Conservation (phyloP, 1,284 basidiomycete species). For the Sporisorium iseilematis-ciliati region DNA sequence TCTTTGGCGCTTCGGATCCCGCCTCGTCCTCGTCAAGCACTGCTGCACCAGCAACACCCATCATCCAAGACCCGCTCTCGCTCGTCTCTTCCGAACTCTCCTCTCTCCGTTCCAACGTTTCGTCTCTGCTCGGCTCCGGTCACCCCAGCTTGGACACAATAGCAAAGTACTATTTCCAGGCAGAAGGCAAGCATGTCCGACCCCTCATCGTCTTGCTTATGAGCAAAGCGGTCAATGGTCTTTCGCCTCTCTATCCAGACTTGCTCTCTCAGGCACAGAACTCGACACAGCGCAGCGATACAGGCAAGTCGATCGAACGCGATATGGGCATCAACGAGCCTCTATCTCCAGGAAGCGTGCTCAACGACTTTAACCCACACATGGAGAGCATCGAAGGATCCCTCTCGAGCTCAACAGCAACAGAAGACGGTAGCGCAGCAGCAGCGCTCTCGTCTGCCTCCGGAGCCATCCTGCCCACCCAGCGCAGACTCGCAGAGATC, state of each 20-base stretch:
- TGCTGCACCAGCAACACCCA: slow-evolving; percentile 19
- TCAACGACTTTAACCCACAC: slow-evolving; percentile 85
- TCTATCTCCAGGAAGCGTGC: slow-evolving; percentile 78
- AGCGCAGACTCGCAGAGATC: slow-evolving; percentile 92
- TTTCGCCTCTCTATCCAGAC: slow-evolving; percentile 72
- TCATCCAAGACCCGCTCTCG: slow-evolving; percentile 59
- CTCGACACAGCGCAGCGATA: slow-evolving; percentile 63
- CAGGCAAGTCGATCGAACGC: slow-evolving; percentile 56
- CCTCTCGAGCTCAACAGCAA: background rate
- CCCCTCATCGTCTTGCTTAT: slow-evolving; percentile 92
- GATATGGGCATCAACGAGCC: slow-evolving; percentile 75
- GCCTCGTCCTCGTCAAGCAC: slow-evolving; percentile 6
- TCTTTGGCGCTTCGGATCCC: slow-evolving; percentile 35
- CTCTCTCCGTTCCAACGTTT: slow-evolving; percentile 80
- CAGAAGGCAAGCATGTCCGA: slow-evolving; percentile 81
- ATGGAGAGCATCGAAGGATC: slow-evolving; percentile 51
- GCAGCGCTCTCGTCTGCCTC: slow-evolving; percentile 24
- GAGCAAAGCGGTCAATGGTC: slow-evolving; percentile 89
- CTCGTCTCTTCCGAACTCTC: slow-evolving; percentile 74
- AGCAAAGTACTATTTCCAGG: slow-evolving; percentile 91
- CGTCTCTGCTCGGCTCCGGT: slow-evolving; percentile 85
- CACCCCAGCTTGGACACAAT: slow-evolving; percentile 88
- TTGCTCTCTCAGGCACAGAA: slow-evolving; percentile 69
- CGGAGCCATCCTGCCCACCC: slow-evolving; percentile 78
- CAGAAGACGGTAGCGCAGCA: slow-evolving; percentile 14